Conservation (phyloP, 2,329 filamentous ascomycete species). For the Cladosporium austrohemisphaericum region DNA sequence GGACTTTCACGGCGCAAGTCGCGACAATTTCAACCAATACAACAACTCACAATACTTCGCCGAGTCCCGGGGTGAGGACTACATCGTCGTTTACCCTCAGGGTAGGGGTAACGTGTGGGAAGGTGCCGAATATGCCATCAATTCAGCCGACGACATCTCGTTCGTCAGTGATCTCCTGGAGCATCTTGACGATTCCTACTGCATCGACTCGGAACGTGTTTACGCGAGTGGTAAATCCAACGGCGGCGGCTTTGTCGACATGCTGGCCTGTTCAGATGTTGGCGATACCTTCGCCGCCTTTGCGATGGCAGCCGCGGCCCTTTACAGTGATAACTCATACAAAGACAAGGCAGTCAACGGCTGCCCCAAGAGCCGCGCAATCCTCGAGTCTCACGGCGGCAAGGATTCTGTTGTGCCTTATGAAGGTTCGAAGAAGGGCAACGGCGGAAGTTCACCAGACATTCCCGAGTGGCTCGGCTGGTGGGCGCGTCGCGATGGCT, state of each 20-base stretch:
- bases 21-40: constrained; percentile 39
- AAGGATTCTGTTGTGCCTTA: constrained; percentile 42
- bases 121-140: constrained; percentile 38
- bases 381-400: constrained; percentile 45
- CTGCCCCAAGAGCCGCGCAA: constrained; percentile 34
- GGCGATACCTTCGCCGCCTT: constrained; percentile 48
- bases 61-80: constrained; percentile 41
- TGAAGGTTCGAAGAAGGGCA: constrained; percentile 32
- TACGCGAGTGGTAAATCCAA: constrained; percentile 54
- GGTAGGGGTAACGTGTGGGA: constrained; percentile 39
- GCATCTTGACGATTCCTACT: constrained; percentile 41
- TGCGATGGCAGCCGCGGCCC: constrained; percentile 46
- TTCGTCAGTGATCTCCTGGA: constrained; percentile 46
- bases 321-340: constrained; percentile 36
- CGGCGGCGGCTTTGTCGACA: constrained; percentile 47
- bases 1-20: constrained; percentile 46
- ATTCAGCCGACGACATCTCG: constrained; percentile 39
- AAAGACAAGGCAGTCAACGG: constrained; percentile 11
- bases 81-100: constrained; percentile 47
- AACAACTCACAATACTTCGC: constrained; percentile 46
- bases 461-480: constrained; percentile 35
- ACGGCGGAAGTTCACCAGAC: constrained; percentile 27
- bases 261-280: constrained; percentile 45
- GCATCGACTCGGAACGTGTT: constrained; percentile 43
- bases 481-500: constrained; percentile 38